Evolutionary conservation across 1,284 basidiomycete genomes (phyloP).

Genomic region (Macrocystidia cucumis): DNA sequence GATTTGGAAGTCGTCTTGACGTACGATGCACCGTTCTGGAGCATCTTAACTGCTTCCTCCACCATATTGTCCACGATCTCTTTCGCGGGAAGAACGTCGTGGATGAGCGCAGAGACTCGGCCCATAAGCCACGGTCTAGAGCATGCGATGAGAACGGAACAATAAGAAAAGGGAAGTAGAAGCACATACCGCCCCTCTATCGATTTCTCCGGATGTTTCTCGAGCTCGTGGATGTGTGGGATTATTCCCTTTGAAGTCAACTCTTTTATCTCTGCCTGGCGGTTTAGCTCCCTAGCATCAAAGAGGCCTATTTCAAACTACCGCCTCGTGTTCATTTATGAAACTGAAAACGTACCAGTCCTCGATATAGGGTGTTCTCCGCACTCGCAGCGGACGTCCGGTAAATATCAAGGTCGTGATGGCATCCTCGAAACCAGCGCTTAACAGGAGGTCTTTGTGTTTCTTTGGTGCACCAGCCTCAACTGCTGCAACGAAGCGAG

Average conservation of each 20-base stretch:
- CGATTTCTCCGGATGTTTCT: constrained; percentile 61
- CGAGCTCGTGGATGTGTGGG: constrained; percentile 70
- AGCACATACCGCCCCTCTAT: constrained; percentile 46
- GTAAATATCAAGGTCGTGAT: constrained; percentile 72
- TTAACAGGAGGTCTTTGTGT: constrained; percentile 69
- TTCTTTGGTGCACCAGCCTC: constrained; percentile 77
- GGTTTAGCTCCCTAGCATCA: constrained; percentile 45
- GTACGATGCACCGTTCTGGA: constrained; percentile 23
- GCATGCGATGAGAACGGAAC: constrained; percentile 2
- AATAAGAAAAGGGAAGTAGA: constrained; percentile 34
- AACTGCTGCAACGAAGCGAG: constrained; percentile 80
- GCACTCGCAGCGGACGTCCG: constrained; percentile 79
- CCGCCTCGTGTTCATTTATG: not conserved
- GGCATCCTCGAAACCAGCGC: constrained; percentile 67
- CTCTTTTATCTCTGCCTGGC: constrained; percentile 49
- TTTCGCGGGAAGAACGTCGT: constrained; percentile 73
- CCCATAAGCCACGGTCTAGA: constrained; percentile 70
- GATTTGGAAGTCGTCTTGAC: constrained; percentile 23
- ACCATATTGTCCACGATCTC: constrained; percentile 81
- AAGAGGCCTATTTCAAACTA: constrained; percentile 4
- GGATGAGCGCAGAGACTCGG: constrained; percentile 73
- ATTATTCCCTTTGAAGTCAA: constrained; percentile 64
- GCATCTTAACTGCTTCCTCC: constrained; percentile 48
- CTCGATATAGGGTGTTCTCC: constrained; percentile 69
- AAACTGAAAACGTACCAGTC: constrained; percentile 40